Evolutionary conservation across 164 flowering plant species (phyloP).

Genomic region (Umbellularia californica): DNA sequence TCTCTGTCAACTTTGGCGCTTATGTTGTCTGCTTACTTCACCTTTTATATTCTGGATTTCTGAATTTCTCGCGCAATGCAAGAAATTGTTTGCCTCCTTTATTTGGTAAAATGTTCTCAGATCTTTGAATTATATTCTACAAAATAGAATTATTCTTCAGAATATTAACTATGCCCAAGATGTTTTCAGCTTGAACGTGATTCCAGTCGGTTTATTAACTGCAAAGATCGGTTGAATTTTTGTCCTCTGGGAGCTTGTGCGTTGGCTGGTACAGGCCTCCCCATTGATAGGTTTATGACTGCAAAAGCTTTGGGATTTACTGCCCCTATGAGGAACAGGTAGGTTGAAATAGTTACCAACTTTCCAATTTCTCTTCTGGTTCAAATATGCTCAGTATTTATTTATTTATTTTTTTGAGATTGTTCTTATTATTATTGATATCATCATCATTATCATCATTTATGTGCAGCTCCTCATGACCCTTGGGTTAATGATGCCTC

Average conservation of each 20-base stretch:
- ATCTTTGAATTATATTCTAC: neutral
- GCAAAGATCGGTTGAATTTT: conserved; percentile 73
- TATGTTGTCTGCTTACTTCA: neutral
- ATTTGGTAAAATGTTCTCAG: neutral
- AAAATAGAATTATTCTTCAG: neutral
- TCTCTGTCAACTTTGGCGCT: neutral
- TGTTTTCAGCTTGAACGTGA: conserved; percentile 86
- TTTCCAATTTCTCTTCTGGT: conserved; percentile 1
- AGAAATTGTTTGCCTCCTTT: neutral
- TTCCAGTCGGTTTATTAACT: conserved; percentile 72
- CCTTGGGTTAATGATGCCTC: too few relatives aligned
- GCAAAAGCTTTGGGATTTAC: conserved; percentile 80
- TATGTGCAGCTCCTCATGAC: too few relatives aligned
- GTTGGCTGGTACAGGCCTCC: conserved; percentile 97
- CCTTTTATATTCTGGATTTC: neutral
- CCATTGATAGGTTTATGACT: conserved; percentile 91
- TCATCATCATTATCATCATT: too few relatives aligned
- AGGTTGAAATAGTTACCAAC: conserved; percentile 4
- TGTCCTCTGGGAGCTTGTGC: conserved; percentile 99
- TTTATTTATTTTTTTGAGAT: too few relatives aligned
- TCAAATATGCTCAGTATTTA: neutral
- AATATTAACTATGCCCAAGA: conserved; percentile 5
- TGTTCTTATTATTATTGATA: too few relatives aligned
- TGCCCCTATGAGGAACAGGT: conserved; percentile 97
- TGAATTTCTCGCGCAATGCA: neutral